Evolutionary conservation across 2,329 filamentous ascomycete genomes (phyloP).

Genomic region (Chaetothyriales sp.): DNA sequence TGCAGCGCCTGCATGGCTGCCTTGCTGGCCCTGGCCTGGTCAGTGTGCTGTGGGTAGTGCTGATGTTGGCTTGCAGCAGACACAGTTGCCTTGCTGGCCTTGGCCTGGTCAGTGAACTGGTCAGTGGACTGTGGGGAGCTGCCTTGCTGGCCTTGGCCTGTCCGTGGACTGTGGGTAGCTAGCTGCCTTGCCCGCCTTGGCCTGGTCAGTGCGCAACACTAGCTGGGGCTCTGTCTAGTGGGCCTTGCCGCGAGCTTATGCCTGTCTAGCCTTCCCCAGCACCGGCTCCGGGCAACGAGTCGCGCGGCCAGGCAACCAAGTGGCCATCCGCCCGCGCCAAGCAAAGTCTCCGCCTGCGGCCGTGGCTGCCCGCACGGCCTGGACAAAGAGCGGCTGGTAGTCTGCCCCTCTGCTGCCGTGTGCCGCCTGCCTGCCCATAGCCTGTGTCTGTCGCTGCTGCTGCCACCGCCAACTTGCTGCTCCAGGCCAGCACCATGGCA

Average conservation of each 20-base stretch:
- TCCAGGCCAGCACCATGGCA: constrained; percentile 40
- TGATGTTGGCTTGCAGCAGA: no score
- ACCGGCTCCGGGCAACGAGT: neutral
- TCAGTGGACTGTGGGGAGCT: no score
- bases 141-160: no score
- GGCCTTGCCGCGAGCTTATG: neutral
- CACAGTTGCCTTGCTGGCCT: no score
- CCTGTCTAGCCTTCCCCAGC: neutral
- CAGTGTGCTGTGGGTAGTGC: no score
- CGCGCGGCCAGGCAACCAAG: neutral
- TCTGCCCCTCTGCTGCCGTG: neutral
- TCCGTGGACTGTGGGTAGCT: no score
- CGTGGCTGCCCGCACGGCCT: neutral
- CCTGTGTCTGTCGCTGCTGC: neutral
- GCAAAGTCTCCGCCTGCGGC: neutral
- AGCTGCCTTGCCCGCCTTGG: no score
- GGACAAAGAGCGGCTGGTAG: neutral
- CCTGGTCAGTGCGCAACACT: no score
- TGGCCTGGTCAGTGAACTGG: no score
- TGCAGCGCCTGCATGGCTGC: no score
- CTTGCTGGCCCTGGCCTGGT: no score
- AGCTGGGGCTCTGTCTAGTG: neutral
- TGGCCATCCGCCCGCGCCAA: neutral
- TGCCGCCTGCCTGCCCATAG: no score
- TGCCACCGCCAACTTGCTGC: neutral